Base-by-base conservation (phyloP, 2,329 filamentous ascomycete species). In the Apiospora arundinis region DNA sequence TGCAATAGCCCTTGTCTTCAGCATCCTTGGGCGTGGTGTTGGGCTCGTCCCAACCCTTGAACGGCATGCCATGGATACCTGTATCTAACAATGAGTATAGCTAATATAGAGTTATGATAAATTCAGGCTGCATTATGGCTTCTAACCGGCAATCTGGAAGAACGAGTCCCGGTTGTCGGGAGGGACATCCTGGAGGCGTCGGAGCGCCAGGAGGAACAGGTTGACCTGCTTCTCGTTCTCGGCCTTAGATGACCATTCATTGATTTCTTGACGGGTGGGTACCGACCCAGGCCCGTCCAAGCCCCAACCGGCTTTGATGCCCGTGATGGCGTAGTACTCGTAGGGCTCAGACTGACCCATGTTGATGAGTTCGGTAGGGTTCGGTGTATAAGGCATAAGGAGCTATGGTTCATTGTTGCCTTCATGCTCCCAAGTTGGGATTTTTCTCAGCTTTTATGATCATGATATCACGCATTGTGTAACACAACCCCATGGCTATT, bases 31-130 rank as follows among this genome's bases (percentile, higher is more conserved):
- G 67, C 3, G 72, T 73, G 9, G 68, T 69, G 18, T 44, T 67
- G 23, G 73, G 71, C 63, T 74, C 73, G 37, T 74, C 72, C 72
- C 72, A 74, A 2, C 71, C 42, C 1, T 23, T 32, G 37, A 73
- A 74, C 9, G 73, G 73, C n/a, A 70, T 72, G 44, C 73, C 73
- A 71, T 73, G 73, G 46, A 74, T 74, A 42, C 73, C 73, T 74
- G 32, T 23, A 28, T 21, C 16, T n/a, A 42, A 44, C 12, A 14
- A 56, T 45, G 44, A 46, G 7, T 28, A 60, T n/a, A 9, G n/a
- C n/a, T n/a, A n/a, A n/a, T n/a, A n/a, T n/a, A n/a, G n/a, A n/a
- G n/a, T n/a, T n/a, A n/a, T n/a, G n/a, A 46, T 3, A 70, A 18
- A 2, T 45, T 18, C 37, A 40, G 37, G 37, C 37, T 42, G 46